These are phyloP conservation scores for Wallacemonas collosoma DNA, from an alignment of 208 protist genomes.

Conservation along the genomic window DNA sequence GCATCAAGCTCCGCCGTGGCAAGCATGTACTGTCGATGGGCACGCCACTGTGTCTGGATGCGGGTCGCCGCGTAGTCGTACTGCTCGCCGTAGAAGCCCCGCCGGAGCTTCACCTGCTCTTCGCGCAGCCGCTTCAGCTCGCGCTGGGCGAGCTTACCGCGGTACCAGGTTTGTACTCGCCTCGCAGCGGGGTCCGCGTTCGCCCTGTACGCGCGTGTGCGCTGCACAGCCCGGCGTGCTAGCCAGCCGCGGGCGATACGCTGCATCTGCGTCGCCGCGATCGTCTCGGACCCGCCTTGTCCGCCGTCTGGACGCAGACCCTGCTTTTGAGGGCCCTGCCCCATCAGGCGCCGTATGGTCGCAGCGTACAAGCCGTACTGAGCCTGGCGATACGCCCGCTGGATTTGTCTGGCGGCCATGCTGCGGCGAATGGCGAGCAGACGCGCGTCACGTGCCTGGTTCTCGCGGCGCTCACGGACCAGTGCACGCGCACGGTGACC, in stretches of 20 bases:
- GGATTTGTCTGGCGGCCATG: constrained; percentile 58
- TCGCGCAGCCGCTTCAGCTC: constrained; percentile 20
- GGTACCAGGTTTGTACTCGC: constrained; percentile 18
- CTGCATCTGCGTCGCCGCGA: constrained; percentile 64
- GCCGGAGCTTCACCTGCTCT: background rate
- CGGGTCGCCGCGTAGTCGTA: constrained; percentile 44
- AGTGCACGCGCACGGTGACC: constrained; percentile 46
- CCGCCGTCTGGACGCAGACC: background rate
- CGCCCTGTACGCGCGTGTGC: constrained; percentile 9
- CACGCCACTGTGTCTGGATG: constrained; percentile 75
- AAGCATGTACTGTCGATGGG: constrained; percentile 23
- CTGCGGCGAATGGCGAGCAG: constrained; percentile 43
- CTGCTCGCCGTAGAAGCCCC: constrained; percentile 15
- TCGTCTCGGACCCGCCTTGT: constrained; percentile 33
- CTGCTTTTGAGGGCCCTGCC: background rate
- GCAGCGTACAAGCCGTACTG: constrained; percentile 28
- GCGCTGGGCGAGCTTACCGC: constrained; percentile 22
- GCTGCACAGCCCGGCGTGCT: constrained; percentile 32
- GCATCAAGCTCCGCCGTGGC: constrained; percentile 26
- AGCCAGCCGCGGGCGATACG: constrained; percentile 70
- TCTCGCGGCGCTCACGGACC: constrained; percentile 26
- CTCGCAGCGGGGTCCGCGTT: background rate
- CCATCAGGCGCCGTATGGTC: constrained; percentile 11
- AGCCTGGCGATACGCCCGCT: constrained; percentile 39
- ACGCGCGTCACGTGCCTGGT: constrained; percentile 22